A percentile compares a stretch with the other conserved stretches of the same genome.
phyloP scores from a whole-genome alignment of 768 basidiomycete genomes.

The Hydnum rufescens region DNA sequence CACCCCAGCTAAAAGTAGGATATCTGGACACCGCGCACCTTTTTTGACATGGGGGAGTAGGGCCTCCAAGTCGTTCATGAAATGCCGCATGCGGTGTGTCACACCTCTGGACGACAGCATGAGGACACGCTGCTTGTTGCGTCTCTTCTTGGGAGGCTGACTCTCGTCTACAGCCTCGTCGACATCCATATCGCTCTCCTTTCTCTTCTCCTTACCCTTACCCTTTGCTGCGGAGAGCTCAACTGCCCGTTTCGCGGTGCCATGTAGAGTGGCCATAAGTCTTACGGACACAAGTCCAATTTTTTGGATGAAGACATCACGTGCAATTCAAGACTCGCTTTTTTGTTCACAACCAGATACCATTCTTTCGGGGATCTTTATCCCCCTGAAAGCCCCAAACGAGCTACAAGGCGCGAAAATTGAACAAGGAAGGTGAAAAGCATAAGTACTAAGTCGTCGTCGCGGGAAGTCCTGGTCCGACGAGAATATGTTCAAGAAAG shows the following conservation, averaged over 20 bases:
- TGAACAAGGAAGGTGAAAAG: too few relatives aligned
- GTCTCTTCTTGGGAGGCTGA: slow-evolving; percentile 29
- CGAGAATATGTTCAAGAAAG: too few relatives aligned
- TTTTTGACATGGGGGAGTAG: slow-evolving; percentile 92
- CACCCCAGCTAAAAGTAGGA: not conserved
- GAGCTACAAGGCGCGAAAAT: too few relatives aligned
- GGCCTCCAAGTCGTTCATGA: slow-evolving; percentile 85
- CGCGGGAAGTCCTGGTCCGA: too few relatives aligned
- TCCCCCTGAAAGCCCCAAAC: too few relatives aligned
- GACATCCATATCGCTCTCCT: slow-evolving; percentile 17
- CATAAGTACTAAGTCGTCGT: too few relatives aligned
- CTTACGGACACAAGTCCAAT: not conserved
- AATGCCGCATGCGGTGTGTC: slow-evolving; percentile 89
- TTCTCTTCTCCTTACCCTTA: slow-evolving; percentile 19
- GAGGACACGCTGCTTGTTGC: slow-evolving; percentile 90
- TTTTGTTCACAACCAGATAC: too few relatives aligned
- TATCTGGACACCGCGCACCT: slow-evolving; percentile 30
- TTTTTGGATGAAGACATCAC: too few relatives aligned
- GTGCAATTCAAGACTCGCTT: too few relatives aligned
- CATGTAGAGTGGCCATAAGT: not conserved
- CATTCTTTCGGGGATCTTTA: too few relatives aligned
- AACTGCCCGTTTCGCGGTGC: not conserved
- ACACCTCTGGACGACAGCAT: slow-evolving; percentile 84
- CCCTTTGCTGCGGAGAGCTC: not conserved
- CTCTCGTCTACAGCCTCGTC: slow-evolving; percentile 17